Base-by-base conservation (phyloP, 305 asterid genomes). In the Euphrasia arctica region DNA sequence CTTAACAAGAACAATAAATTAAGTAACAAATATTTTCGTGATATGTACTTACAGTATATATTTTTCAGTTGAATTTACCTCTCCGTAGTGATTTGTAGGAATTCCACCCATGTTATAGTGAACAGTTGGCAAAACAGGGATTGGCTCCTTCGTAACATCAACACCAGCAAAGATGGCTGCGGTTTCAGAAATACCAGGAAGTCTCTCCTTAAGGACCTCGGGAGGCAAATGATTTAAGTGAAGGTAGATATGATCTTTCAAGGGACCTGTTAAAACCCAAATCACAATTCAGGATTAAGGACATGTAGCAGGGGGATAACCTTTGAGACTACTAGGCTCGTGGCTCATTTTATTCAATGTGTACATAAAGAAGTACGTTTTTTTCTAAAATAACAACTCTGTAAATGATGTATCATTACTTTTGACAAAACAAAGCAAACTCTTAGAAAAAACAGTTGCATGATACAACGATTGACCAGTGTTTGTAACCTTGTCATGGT, bases 61-160 rank as follows among this genome's bases (percentile, higher is more conserved):
- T 39, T 39, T 8, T 39, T 32, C 36, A 39, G 62, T 18, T 29
- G 55, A 58, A 48, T 72, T 34, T 83, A 93, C 99, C 99, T 93
- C 95, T 69, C 99, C 99, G 62, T 86, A 85, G 85, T 93, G 69
- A 78, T 93, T 93, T 29, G 99, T 93, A 36, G 99, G 99, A 74
- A 93, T 85, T 70, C 99, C 99, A 63, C 99, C 99, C 99, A 93
- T 93, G 79, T 93, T 93, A 64, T 93, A 93, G 67, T 93, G 99
- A 70, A 93, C 99, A 28, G 97, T 93, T 51, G 99, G 99, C 73
- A 93, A 79, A 69, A 93, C 99, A 58, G 99, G 99, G 72, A 93
- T 93, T 62, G 99, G 97, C 70, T 93, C 99, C 82, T 93, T 90
- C 42, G 99, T 93, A 55, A 93, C 99, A 81, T 93, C 99, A 67